A percentile compares a stretch with the other conserved stretches of the same genome.
phyloP scores from a whole-genome alignment of 176 grass and related monocot genomes.

The Microstegium vimineum region DNA sequence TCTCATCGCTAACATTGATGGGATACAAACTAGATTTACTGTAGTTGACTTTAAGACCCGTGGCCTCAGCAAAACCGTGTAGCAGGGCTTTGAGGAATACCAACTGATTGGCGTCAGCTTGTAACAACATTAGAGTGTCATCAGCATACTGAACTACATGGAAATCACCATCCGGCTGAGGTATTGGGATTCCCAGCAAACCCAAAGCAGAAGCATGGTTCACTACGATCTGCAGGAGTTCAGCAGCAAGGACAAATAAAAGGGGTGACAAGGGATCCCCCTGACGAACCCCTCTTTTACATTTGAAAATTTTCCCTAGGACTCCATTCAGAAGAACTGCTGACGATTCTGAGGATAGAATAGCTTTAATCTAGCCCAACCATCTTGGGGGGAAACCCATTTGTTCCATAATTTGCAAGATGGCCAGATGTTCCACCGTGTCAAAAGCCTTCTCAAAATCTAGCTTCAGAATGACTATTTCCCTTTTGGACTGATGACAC shows the following conservation, averaged over 20 bases:
- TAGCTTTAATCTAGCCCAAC: not conserved
- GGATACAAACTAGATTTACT: not conserved
- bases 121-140: not conserved
- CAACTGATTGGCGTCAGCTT: not conserved
- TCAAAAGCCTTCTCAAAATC: no score
- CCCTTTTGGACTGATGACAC: no score
- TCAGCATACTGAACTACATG: no score
- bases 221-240: no score
- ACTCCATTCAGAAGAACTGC: not conserved
- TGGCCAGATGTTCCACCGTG: no score
- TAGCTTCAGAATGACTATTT: no score
- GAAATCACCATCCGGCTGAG: not conserved
- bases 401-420: not conserved
- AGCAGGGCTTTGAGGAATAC: no score
- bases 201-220: not conserved
- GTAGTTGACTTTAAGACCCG: not conserved
- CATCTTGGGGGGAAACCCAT: not conserved
- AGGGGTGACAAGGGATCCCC: no score
- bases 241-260: no score
- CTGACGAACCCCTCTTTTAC: not conserved
- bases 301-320: not conserved
- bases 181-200: not conserved
- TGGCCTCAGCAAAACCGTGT: not conserved
- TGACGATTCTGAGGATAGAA: not conserved
- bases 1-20: not conserved